A percentile compares a stretch with the other conserved stretches of the same genome.
phyloP scores from a whole-genome alignment of 306 rosid genomes.

The Cyclanthera cordifolia region DNA sequence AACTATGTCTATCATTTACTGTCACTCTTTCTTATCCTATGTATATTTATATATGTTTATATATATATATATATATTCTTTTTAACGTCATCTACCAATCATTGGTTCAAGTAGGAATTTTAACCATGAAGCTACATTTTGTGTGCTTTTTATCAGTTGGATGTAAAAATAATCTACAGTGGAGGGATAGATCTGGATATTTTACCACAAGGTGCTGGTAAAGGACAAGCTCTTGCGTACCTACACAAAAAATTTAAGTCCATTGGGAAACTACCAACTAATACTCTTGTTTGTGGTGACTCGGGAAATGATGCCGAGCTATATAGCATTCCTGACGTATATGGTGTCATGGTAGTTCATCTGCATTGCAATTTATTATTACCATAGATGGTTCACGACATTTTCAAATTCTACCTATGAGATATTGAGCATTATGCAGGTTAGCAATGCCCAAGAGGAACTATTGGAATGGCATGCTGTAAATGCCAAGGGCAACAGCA shows the following conservation, averaged over 20 bases:
- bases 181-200: slow-evolving; percentile 95
- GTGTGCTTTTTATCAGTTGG: slow-evolving; percentile 47
- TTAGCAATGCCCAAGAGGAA: slow-evolving; percentile 97
- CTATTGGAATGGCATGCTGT: slow-evolving; percentile 74
- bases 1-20: background rate
- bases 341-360: slow-evolving; percentile 78
- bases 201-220: slow-evolving; percentile 87
- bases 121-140: slow-evolving; percentile 4
- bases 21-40: background rate
- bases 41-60: too few species aligned
- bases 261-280: slow-evolving; percentile 51
- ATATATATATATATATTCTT: too few species aligned
- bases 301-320: slow-evolving; percentile 98
- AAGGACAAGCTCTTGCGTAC: slow-evolving; percentile 99
- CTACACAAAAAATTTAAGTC: slow-evolving; percentile 62
- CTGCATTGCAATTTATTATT: background rate
- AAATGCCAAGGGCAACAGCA: slow-evolving; percentile 72
- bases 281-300: slow-evolving; percentile 92
- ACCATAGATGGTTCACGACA: background rate
- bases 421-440: slow-evolving; percentile 34
- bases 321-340: slow-evolving; percentile 76
- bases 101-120: background rate
- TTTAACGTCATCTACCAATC: background rate
- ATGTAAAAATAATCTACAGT: slow-evolving; percentile 89
- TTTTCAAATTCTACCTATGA: background rate